Evolutionary conservation across 208 protist genomes (phyloP).

Genomic region (Trypanosoma rangeli): DNA sequence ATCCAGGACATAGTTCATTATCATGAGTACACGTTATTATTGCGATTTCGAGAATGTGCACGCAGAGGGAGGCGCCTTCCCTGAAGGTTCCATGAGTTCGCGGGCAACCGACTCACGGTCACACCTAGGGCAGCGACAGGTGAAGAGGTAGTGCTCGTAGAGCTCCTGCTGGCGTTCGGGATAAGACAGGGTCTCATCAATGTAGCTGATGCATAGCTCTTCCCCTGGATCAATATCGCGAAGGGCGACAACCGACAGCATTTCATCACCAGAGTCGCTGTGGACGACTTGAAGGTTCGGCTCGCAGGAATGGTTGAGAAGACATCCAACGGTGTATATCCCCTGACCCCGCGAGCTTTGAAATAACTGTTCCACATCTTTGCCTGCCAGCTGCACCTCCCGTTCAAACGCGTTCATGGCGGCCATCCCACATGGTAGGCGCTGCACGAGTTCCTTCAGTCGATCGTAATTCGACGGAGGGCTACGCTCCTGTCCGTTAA

Average conservation of each 20-base stretch:
- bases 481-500: constrained; percentile 80
- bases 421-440: constrained; percentile 22
- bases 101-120: constrained; percentile 14
- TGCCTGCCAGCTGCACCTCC: constrained; percentile 8
- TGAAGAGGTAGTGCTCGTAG: constrained; percentile 78
- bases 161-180: constrained; percentile 55
- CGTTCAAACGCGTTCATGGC: constrained; percentile 38
- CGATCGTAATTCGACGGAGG: constrained; percentile 55
- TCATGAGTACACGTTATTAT: too few species aligned
- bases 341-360: constrained; percentile 57
- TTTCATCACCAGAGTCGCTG: constrained; percentile 53
- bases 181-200: constrained; percentile 51
- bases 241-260: constrained; percentile 53
- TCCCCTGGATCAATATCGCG: constrained; percentile 56
- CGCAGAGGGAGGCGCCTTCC: not conserved
- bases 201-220: constrained; percentile 78
- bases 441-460: constrained; percentile 33
- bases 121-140: constrained; percentile 48
- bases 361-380: constrained; percentile 20
- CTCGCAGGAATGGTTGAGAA: constrained; percentile 83
- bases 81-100: not conserved
- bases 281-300: constrained; percentile 72
- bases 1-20: too few species aligned
- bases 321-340: constrained; percentile 63
- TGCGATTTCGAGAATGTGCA: not conserved